Evolutionary conservation across 2,329 filamentous ascomycete species (phyloP).

Genomic region (Fusarium cyanostomum): DNA sequence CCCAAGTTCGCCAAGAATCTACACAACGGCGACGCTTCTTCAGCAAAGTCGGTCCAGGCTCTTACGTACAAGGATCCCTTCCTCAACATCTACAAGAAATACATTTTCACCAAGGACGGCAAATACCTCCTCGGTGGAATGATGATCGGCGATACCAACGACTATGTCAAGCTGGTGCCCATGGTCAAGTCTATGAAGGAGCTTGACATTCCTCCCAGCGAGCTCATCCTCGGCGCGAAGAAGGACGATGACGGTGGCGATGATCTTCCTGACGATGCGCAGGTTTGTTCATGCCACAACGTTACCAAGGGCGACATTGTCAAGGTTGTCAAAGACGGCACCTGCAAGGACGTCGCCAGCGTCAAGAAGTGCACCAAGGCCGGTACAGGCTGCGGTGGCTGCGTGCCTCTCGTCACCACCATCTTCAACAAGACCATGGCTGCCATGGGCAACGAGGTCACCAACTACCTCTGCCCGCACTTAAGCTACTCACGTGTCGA

Average conservation of each 20-base stretch:
- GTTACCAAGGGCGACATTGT: conserved; percentile 86
- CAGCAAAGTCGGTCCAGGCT: conserved; percentile 74
- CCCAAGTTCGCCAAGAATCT: conserved; percentile 57
- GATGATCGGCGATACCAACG: conserved; percentile 94
- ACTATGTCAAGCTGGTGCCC: conserved; percentile 89
- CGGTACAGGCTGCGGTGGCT: conserved; percentile 89
- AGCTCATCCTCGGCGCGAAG: conserved; percentile 83
- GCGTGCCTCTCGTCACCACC: conserved; percentile 85
- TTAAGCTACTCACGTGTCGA: conserved; percentile 86
- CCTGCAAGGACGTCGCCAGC: conserved; percentile 82
- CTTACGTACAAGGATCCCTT: conserved; percentile 92
- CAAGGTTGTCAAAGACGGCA: conserved; percentile 76
- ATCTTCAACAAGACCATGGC: conserved; percentile 93
- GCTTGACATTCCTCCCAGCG: conserved; percentile 79
- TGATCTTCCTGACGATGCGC: conserved; percentile 84
- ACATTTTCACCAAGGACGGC: conserved; percentile 87
- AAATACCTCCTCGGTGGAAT: conserved; percentile 94
- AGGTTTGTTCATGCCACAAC: conserved; percentile 94
- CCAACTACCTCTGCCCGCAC: conserved; percentile 86
- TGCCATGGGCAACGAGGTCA: conserved; percentile 85
- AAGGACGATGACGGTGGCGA: conserved; percentile 78
- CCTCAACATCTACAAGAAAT: conserved; percentile 90
- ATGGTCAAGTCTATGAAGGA: conserved; percentile 86
- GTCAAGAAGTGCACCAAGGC: conserved; percentile 93
- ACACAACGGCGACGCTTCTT: conserved; percentile 30